Conservation (phyloP, 2,329 filamentous ascomycete species). For the Chaetomium olivaceum region DNA sequence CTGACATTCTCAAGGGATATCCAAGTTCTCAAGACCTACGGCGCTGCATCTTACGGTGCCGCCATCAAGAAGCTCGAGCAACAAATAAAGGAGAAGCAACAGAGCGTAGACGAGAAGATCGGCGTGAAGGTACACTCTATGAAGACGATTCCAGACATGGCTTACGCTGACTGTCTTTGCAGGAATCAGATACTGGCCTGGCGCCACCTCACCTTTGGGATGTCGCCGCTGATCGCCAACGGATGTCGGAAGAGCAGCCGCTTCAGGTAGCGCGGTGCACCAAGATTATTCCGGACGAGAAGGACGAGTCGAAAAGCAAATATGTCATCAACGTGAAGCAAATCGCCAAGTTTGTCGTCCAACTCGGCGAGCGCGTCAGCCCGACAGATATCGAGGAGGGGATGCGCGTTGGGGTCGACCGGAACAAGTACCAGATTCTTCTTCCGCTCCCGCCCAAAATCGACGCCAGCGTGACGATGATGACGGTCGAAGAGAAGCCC, state of each 20-base stretch:
- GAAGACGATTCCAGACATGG: no score
- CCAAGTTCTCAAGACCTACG: constrained; percentile 98
- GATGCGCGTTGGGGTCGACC: constrained; percentile 97
- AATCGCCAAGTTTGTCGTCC: constrained; percentile 98
- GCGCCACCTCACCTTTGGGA: constrained; percentile 99
- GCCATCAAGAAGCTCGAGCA: constrained; percentile 97
- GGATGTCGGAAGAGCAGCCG: constrained; percentile 97
- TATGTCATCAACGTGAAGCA: constrained; percentile 99
- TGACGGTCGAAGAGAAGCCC: constrained; percentile 99
- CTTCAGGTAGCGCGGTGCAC: constrained; percentile 97
- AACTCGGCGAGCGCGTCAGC: constrained; percentile 92
- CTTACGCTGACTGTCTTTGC: constrained; percentile 4
- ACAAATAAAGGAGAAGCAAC: constrained; percentile 98
- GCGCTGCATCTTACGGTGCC: constrained; percentile 90
- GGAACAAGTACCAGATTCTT: constrained; percentile 99
- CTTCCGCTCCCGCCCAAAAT: constrained; percentile 96
- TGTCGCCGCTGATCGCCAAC: constrained; percentile 93
- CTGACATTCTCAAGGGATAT: constrained; percentile 72
- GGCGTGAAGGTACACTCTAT: constrained; percentile 65
- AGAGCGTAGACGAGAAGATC: constrained; percentile 98
- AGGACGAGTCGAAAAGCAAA: constrained; percentile 97
- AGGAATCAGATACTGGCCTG: constrained; percentile 98
- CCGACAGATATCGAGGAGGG: constrained; percentile 99
- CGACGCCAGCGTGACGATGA: constrained; percentile 98
- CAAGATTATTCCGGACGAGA: constrained; percentile 97